Evolutionary conservation across 2,329 filamentous ascomycete species (phyloP).

Genomic region (Sphaerostilbella broomeana): DNA sequence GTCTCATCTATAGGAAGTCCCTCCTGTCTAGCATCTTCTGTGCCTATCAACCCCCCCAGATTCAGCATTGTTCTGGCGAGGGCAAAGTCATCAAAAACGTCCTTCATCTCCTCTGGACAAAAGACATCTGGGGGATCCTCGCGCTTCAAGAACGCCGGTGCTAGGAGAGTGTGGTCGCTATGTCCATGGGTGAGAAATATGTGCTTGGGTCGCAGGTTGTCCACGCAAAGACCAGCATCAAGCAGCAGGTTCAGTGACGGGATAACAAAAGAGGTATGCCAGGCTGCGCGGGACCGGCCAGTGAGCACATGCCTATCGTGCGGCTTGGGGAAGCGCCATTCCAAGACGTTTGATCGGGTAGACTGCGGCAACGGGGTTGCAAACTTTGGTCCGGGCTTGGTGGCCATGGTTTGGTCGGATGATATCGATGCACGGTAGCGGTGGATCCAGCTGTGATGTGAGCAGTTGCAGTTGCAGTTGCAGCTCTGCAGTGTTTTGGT

Average conservation of each 20-base stretch:
- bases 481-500: too few relatives aligned
- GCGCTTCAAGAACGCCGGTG: conserved; percentile 37
- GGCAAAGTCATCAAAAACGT: conserved; percentile 34
- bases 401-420: too few relatives aligned
- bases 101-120: conserved; percentile 36
- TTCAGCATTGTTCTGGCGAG: conserved; percentile 37
- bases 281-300: conserved; percentile 42
- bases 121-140: conserved; percentile 41
- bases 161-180: conserved; percentile 38
- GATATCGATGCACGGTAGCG: too few relatives aligned
- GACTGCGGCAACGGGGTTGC: conserved; percentile 39
- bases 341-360: conserved; percentile 36
- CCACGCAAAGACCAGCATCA: conserved; percentile 41
- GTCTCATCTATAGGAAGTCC: conserved; percentile 13
- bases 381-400: conserved; percentile 22
- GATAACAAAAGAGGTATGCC: conserved; percentile 46
- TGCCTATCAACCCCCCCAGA: conserved; percentile 30
- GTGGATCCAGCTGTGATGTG: too few relatives aligned
- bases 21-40: conserved; percentile 20
- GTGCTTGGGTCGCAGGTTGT: conserved; percentile 40
- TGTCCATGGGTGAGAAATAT: conserved; percentile 46
- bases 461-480: too few relatives aligned
- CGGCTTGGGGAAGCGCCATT: conserved; percentile 40
- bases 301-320: conserved; percentile 37
- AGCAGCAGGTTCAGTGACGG: conserved; percentile 44